Evolutionary conservation across 305 asterid species (phyloP), one percentile per base, ranked within the genome.

Genomic region (Fraxinus paxiana): DNA sequence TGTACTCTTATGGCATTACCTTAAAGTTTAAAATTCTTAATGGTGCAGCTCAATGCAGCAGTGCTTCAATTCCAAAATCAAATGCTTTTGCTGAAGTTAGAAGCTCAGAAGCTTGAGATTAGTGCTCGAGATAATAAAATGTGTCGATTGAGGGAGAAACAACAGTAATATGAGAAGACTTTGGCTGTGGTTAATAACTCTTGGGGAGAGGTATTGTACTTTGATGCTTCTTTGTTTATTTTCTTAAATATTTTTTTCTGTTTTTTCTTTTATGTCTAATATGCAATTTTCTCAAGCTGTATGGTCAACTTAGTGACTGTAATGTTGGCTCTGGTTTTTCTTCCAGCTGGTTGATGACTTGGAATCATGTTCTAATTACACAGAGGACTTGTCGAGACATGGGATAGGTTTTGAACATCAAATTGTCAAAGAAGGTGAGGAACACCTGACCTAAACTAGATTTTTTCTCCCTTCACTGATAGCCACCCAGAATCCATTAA

Each of bases 21-120:
- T 51, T 51, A 51, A 51, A 51, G 61, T 51, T 51, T 51, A 51
- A 51, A 51, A 51, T 51, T 51, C 61, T 51, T n/a, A n/a, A 51
- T 51, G 61, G 61, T n/a, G 22, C 61, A 96, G 99, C 96, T 96
- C 26, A 97, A 93, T 79, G 92, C 94, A 4, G 93, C 89, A n/a
- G 98, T 96, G 71, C 97, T 94, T 82, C 92, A 88, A 82, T 95
- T 92, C 87, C 99, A 96, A 88, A 96, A 96, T 88, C 94, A 93
- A 85, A 94, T 94, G 83, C 97, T 94, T 78, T 80, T 82, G 33
- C 98, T 92, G 90, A 96, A 96, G 90, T 84, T 96, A 89, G 98
- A 96, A 85, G 86, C 92, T 73, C 98, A 94, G 84, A 96, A 93
- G 85, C 87, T 90, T 77, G 99, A 94, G 90, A 89, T 90, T 77